Evolutionary conservation across 2,329 filamentous ascomycete genomes (phyloP), one percentile per base, ranked within the genome.

Genomic region (Colletotrichum sp.): DNA sequence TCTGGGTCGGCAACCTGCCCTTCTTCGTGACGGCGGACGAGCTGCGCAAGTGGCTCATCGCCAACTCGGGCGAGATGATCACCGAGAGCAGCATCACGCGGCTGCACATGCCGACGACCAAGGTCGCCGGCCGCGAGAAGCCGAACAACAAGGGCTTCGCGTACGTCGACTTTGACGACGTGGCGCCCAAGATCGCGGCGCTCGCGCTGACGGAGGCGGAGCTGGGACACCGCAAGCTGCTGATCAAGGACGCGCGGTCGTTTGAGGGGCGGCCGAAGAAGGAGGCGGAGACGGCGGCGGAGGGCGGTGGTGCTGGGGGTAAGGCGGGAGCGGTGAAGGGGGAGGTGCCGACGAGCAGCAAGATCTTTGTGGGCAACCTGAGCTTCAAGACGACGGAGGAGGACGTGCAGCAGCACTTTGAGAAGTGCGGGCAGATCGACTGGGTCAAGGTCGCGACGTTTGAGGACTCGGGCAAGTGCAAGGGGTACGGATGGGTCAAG

Each of bases 1-100:
- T 99, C 79, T 99, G 97, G 97, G 95, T 99, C 80, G 97, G 98
- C 80, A 99, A 99, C 85, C 86, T 99, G 77, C 92, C 94, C n/a
- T 99, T 96, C 88, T 92, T 91, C 63, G 89, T 94, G 55, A 97
- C 94, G 60, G 92, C 94, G 75, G 88, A 91, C 15, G 93, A 95
- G 77, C 87, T 99, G 65, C 93, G 93, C 81, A 91, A 90, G 76
- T 99, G 98, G 90, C 87, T 99, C n/a, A 90, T 93, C 39, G 90
- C 93, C 48, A 92, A 93, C 82, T 93, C 92, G 8, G 92, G 93
- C 65, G 93, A 92, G 76, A 87, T 89, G 72, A 92, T 95, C 77
- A 86, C 90, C 34, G 90, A 92, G 71, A 90, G 92, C 65, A 91
- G 93, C 77, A 97, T 99, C 79, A 98, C 96, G 2, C 91, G 97